Evolutionary conservation across 306 rosid species (phyloP), one percentile per base, ranked within the genome.

Genomic region (Alnus glutinosa): DNA sequence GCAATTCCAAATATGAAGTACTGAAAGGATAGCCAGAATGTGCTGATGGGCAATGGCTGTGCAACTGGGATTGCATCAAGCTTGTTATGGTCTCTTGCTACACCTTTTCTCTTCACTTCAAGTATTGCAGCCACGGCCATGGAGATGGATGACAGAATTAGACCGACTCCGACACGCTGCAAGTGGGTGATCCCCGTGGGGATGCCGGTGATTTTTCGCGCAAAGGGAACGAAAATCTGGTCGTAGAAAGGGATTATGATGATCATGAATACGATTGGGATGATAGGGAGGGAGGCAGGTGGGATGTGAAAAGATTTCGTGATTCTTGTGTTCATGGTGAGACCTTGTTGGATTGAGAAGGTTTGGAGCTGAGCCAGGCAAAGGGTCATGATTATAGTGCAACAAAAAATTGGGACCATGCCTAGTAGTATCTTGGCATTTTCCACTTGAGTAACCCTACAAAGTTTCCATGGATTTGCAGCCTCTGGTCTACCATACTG

Each of bases 361-460:
- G 98, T 95, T 86, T 91, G 98, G 12, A 95, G 96, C 59, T 95
- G 98, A 50, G 98, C 98, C 28, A 92, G 83, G 80, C 98, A 95
- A 49, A 95, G 97, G n/a, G 97, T 95, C 98, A 92, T 92, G 75
- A 91, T 81, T 23, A 92, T 88, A 80, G 98, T 92, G 89, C 98
- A 95, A 44, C 90, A 77, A 78, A 95, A 95, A 54, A 95, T 79
- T 30, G 98, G 98, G 67, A 87, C 23, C 97, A 95, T 84, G 70
- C 96, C 86, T 1, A 85, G 76, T 49, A 92, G 64, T 70, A 93
- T 83, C 81, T 95, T 95, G 18, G 96, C 98, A 57, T 92, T 92
- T 82, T 95, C 98, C n/a, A 92, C 98, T 84, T 95, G 98, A 3
- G 97, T 92, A 0, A 95, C 94, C 74, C 97, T 91, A 87, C 97